phyloP scores from a whole-genome alignment of 2,329 filamentous ascomycete species.

The Bisporella sp. region DNA sequence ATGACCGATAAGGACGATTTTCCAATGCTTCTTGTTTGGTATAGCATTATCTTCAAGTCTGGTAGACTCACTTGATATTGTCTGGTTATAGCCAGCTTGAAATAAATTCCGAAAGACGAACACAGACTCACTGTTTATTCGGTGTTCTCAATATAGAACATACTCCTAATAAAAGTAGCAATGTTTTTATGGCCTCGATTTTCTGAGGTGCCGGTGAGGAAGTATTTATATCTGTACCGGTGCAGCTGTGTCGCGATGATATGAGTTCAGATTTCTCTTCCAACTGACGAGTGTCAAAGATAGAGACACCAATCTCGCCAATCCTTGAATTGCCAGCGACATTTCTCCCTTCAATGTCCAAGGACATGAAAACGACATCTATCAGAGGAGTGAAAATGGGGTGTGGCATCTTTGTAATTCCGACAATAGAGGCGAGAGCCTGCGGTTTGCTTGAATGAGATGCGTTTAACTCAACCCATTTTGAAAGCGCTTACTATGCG shows the following conservation, averaged over 20 bases:
- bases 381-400: too few species aligned
- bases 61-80: neutral
- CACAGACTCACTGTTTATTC: too few species aligned
- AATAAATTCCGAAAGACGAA: too few species aligned
- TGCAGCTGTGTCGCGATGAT: neutral
- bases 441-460: too few species aligned
- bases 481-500: too few species aligned
- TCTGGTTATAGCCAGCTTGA: neutral
- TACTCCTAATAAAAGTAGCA: too few species aligned
- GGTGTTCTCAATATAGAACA: too few species aligned
- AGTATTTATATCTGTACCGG: neutral
- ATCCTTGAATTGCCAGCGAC: neutral
- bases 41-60: neutral
- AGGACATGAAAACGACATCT: neutral
- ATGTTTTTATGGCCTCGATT: too few species aligned
- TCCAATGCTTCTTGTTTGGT: neutral
- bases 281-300: neutral
- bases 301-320: neutral
- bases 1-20: neutral
- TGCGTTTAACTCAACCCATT: too few species aligned
- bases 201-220: neutral
- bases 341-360: neutral
- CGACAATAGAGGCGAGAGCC: too few species aligned
- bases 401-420: too few species aligned
- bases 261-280: neutral